phyloP scores from a whole-genome alignment of 306 rosid species.

The Oemleria cerasiformis region DNA sequence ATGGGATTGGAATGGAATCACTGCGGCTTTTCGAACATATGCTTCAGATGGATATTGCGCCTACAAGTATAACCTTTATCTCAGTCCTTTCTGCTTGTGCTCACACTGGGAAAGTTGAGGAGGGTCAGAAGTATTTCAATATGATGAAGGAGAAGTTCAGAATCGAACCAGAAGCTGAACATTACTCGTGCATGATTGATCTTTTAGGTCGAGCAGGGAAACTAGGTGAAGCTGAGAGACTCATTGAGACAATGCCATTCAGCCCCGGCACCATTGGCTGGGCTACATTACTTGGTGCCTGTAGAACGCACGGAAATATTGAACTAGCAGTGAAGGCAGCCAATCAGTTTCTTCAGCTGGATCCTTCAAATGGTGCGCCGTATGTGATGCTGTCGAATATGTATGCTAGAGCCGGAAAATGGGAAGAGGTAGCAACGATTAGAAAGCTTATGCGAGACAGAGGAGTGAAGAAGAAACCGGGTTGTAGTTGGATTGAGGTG shows the following conservation, averaged over 20 bases:
- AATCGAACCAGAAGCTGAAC: conserved; percentile 69
- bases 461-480: conserved; percentile 81
- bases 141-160: conserved; percentile 72
- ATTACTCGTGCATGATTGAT: conserved; percentile 82
- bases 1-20: conserved; percentile 61
- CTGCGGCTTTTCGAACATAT: conserved; percentile 56
- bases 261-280: conserved; percentile 62
- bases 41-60: conserved; percentile 50
- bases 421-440: conserved; percentile 59
- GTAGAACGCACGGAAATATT: conserved; percentile 76
- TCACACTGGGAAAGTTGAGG: conserved; percentile 74
- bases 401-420: conserved; percentile 62
- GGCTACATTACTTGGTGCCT: conserved; percentile 84
- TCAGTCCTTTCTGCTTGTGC: conserved; percentile 73
- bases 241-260: conserved; percentile 72
- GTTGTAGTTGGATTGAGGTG: conserved; percentile 85
- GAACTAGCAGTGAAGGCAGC: conserved; percentile 76
- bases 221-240: conserved; percentile 61
- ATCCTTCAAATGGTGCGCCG: conserved; percentile 64
- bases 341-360: conserved; percentile 49
- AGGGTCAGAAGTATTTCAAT: conserved; percentile 61
- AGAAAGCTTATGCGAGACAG: conserved; percentile 67
- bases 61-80: conserved; percentile 66
- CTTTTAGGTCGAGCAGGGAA: conserved; percentile 78
- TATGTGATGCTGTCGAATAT: conserved; percentile 64